Evolutionary conservation across 164 flowering plant species (phyloP).

Genomic region (Macadamia integrifolia): DNA sequence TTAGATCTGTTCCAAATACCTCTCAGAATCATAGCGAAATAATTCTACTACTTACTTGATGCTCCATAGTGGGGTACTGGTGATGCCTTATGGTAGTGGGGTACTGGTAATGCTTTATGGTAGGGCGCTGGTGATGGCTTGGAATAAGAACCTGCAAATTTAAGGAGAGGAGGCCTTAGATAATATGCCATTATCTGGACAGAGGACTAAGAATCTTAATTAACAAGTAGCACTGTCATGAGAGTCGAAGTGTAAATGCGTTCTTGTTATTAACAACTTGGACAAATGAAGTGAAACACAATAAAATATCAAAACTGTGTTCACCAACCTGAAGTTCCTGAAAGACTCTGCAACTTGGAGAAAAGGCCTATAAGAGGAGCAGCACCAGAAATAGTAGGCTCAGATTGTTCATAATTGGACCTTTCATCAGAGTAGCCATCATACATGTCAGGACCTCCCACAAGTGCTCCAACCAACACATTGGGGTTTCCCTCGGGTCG

Average conservation of each 20-base stretch:
- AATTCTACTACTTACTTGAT: slow-evolving; percentile 21
- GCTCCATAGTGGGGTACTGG: slow-evolving; percentile 16
- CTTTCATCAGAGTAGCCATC: slow-evolving; percentile 60
- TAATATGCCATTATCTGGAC: too few relatives aligned
- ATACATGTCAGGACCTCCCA: slow-evolving; percentile 75
- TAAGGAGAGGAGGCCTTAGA: not conserved
- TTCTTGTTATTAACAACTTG: too few relatives aligned
- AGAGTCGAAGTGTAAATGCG: too few relatives aligned
- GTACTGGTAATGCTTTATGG: slow-evolving; percentile 9
- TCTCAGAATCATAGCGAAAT: too few relatives aligned
- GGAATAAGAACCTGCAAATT: slow-evolving; percentile 6
- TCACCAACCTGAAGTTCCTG: slow-evolving; percentile 16
- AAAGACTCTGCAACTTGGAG: slow-evolving; percentile 47
- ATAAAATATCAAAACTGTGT: not conserved
- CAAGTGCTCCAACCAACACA: slow-evolving; percentile 63
- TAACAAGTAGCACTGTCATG: too few relatives aligned
- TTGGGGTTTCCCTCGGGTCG: slow-evolving; percentile 60
- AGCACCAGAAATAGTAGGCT: slow-evolving; percentile 56
- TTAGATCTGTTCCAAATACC: too few relatives aligned
- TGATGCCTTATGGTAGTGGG: slow-evolving; percentile 9
- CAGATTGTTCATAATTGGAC: slow-evolving; percentile 61
- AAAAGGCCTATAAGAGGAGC: slow-evolving; percentile 85
- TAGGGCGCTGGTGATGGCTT: slow-evolving; percentile 12
- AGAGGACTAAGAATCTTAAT: too few relatives aligned
- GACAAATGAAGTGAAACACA: not conserved